Conservation (phyloP, 2,329 filamentous ascomycete genomes). For the Trichoderma sp. region DNA sequence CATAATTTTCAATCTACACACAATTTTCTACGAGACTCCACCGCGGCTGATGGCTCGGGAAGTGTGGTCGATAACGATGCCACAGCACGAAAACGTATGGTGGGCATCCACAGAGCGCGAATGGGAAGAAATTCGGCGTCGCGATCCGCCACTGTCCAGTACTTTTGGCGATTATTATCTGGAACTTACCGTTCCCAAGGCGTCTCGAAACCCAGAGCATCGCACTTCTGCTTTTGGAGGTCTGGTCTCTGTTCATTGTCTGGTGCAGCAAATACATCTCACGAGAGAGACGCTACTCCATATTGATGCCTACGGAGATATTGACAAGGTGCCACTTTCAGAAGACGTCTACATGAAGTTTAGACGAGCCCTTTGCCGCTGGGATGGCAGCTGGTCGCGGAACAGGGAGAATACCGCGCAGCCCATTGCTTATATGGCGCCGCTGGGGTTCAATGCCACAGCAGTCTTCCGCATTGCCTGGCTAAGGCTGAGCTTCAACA, state of each 20-base stretch:
- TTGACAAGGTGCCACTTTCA: not conserved
- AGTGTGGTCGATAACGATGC: conserved; percentile 13
- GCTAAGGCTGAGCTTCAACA: conserved; percentile 14
- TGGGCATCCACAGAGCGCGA: conserved; percentile 5
- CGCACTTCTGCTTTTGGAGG: conserved; percentile 19
- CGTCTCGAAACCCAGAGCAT: not conserved
- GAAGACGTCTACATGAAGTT: conserved; percentile 17
- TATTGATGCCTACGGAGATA: not conserved
- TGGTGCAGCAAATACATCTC: conserved; percentile 21
- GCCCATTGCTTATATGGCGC: conserved; percentile 23
- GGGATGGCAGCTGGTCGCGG: conserved; percentile 16
- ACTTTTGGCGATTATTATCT: conserved; percentile 20
- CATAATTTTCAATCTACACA: conserved; percentile 1
- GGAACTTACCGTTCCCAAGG: not conserved
- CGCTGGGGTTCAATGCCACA: conserved; percentile 20
- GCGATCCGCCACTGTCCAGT: not conserved
- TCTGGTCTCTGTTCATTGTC: conserved; percentile 5
- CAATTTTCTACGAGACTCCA: conserved; percentile 10
- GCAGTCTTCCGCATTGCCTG: conserved; percentile 17
- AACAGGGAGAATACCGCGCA: not conserved
- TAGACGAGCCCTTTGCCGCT: conserved; percentile 19
- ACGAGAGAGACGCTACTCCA: conserved; percentile 19
- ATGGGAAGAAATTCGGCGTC: conserved; percentile 14
- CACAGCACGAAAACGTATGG: conserved; percentile 17
- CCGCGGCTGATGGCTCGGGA: conserved; percentile 20